Conservation (phyloP, 257 asterid genomes). For the Marsdenia floribunda region DNA sequence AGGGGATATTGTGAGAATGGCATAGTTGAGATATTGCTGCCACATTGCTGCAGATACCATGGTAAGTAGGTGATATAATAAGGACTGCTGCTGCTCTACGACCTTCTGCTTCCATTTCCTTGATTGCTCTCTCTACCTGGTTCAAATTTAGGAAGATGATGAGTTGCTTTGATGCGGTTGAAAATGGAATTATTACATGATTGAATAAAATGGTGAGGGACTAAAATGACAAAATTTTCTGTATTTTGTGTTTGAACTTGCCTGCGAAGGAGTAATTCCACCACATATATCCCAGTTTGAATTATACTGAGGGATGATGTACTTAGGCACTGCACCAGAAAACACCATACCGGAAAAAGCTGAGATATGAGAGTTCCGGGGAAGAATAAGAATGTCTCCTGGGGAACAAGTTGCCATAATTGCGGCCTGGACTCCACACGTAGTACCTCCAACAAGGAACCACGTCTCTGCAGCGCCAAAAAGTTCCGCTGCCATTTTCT, state of each 20-base stretch:
- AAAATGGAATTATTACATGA: no score
- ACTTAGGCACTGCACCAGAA: conserved; percentile 71
- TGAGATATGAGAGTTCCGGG: conserved; percentile 76
- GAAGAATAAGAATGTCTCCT: conserved; percentile 65
- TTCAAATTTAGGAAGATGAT: background rate
- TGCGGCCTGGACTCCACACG: conserved; percentile 83
- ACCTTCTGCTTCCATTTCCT: conserved; percentile 51
- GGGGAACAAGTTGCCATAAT: conserved; percentile 74
- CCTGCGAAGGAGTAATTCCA: conserved; percentile 77
- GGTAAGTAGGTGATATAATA: conserved; percentile 69
- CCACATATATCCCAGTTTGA: conserved; percentile 69
- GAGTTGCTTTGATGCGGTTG: background rate
- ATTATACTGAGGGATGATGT: conserved; percentile 55
- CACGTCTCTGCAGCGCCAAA: conserved; percentile 92
- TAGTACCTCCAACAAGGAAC: conserved; percentile 92
- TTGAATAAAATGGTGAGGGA: no score
- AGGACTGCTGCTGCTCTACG: conserved; percentile 65
- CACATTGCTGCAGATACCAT: conserved; percentile 74
- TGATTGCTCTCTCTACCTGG: conserved; percentile 64
- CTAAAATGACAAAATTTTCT: background rate
- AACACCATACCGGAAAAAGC: conserved; percentile 70
- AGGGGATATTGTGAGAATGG: conserved; percentile 47
- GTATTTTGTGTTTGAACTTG: conserved; percentile 23
- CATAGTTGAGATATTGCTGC: conserved; percentile 49
- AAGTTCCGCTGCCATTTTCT: conserved; percentile 60